Evolutionary conservation across 805 yeast species (phyloP), one percentile per base, ranked within the genome.

Genomic region (Candida caryicola): DNA sequence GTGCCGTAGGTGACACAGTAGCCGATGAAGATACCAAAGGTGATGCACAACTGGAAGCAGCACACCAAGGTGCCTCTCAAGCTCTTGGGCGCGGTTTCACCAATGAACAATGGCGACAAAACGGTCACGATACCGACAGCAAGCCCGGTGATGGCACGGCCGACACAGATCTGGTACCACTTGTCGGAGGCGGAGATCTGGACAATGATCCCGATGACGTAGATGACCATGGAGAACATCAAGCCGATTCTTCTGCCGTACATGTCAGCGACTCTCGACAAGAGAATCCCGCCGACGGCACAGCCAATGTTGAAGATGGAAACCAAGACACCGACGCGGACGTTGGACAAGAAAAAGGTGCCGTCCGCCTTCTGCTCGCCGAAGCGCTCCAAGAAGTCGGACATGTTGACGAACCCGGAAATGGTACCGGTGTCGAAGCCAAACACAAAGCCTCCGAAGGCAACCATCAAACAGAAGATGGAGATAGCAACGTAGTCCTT

Each of bases 401-500:
- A 18, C 62, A 57, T 56, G 44, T 56, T 54, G 16, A 57, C 57
- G 39, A 57, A 54, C n/a, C 62, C 62, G 8, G 62, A 57, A 29
- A 57, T 57, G 40, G 62, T 57, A 34, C 62, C 62, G 35, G 61
- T 57, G 37, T 57, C 61, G 46, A 54, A 57, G 18, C 61, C 61
- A 37, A 57, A 57, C 13, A 57, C 57, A 36, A 49, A 55, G n/a
- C 61, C 61, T 30, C 61, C 61, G 25, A 57, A 57, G 19, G 61
- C 58, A 13, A 56, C 55, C 38, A 56, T 40, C n/a, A 53, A 32
- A 41, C 61, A 56, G 36, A 56, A 54, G 17, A 50, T 19, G 64
- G 65, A 37, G 54, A 65, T 62, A 18, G 61, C 46, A 12, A 59
- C 28, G 44, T 67, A 59, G 25, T 63, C 71, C 37, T 56, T 60